phyloP scores from a whole-genome alignment of 352 stramenopile genomes.

The Phytophthora sojae region DNA sequence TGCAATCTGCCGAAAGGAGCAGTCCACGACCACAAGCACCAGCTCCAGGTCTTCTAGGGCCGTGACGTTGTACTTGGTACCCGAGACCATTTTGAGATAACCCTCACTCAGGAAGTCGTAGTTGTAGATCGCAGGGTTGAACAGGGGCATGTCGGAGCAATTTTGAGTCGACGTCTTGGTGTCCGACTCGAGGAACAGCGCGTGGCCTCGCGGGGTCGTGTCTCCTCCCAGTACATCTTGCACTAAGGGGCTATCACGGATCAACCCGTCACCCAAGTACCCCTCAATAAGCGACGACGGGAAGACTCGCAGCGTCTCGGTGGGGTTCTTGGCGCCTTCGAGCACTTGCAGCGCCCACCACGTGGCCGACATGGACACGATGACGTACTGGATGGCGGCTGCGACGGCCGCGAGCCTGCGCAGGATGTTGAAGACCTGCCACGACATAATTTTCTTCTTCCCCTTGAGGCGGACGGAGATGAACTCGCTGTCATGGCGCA shows the following conservation, averaged over 20 bases:
- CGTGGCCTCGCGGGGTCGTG: slow-evolving; percentile 38
- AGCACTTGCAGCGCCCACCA: slow-evolving; percentile 35
- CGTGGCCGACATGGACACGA: slow-evolving; percentile 36
- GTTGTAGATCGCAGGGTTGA: slow-evolving; percentile 42
- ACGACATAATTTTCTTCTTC: slow-evolving; percentile 6
- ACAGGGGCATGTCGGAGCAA: slow-evolving; percentile 23
- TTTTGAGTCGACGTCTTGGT: slow-evolving; percentile 29
- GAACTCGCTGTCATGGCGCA: slow-evolving; percentile 23
- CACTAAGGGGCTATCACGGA: slow-evolving; percentile 46
- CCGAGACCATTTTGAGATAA: slow-evolving; percentile 26
- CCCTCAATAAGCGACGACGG: slow-evolving; percentile 30
- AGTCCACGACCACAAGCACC: slow-evolving; percentile 53
- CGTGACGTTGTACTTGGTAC: slow-evolving; percentile 47
- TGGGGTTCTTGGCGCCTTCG: slow-evolving; percentile 19
- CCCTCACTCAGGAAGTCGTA: slow-evolving; percentile 43
- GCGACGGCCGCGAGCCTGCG: slow-evolving; percentile 35
- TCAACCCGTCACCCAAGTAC: slow-evolving; percentile 37
- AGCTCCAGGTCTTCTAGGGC: slow-evolving; percentile 42
- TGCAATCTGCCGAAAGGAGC: slow-evolving; percentile 35
- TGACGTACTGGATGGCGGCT: slow-evolving; percentile 44
- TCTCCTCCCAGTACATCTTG: slow-evolving; percentile 23
- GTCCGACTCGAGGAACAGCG: slow-evolving; percentile 45
- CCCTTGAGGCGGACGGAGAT: slow-evolving; percentile 9
- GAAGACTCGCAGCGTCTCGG: slow-evolving; percentile 22
- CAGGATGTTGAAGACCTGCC: slow-evolving; percentile 28